Evolutionary conservation across 164 flowering plant genomes (phyloP).

Genomic region (Liquidambar formosana): DNA sequence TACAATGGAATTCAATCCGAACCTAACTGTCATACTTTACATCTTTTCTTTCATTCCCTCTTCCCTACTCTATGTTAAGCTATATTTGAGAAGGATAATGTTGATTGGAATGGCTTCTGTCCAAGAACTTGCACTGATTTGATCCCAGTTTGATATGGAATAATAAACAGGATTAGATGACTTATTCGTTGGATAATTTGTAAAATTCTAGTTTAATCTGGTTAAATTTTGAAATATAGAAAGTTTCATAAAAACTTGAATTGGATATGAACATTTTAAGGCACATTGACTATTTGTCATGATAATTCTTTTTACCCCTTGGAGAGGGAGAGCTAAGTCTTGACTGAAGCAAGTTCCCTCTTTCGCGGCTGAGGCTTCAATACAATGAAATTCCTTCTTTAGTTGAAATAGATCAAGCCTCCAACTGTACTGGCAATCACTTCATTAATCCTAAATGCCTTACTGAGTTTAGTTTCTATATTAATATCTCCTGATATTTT

Average conservation of each 20-base stretch:
- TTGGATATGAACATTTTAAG: no score
- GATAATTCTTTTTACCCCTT: no score
- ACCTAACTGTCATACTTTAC: no score
- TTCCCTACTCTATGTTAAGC: not conserved
- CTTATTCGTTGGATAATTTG: not conserved
- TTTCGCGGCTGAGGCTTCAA: no score
- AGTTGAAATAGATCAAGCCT: not conserved
- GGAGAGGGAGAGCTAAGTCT: no score
- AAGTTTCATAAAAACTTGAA: not conserved
- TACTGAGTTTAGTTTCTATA: no score
- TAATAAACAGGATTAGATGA: not conserved
- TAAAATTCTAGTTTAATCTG: not conserved
- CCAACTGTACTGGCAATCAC: not conserved
- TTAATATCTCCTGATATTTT: not conserved
- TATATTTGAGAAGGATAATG: not conserved
- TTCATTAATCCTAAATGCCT: not conserved
- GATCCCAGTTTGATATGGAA: not conserved
- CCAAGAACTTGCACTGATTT: not conserved
- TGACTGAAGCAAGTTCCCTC: no score
- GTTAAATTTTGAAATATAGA: not conserved
- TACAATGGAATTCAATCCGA: no score
- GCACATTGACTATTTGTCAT: no score
- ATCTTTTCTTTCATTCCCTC: no score
- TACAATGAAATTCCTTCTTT: not conserved
- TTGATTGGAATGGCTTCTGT: not conserved